Evolutionary conservation across 257 asterid genomes (phyloP).

Genomic region (Ehretia macrophylla): DNA sequence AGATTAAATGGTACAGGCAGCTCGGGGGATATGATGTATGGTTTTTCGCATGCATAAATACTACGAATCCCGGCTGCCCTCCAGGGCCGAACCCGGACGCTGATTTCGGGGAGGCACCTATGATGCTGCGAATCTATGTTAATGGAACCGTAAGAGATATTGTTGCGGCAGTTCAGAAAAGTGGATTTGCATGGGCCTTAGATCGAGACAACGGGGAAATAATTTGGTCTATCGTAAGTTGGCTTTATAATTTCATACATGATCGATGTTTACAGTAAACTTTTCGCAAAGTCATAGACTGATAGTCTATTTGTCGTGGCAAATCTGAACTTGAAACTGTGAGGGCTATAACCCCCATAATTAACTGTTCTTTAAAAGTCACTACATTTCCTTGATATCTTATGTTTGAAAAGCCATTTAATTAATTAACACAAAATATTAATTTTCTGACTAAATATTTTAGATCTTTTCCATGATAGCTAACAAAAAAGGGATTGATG

Average conservation of each 20-base stretch:
- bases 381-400: too few species aligned
- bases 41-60: slow-evolving; percentile 16
- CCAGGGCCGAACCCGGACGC: slow-evolving; percentile 37
- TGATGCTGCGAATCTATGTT: slow-evolving; percentile 23
- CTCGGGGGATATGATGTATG: slow-evolving; percentile 47
- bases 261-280: too few species aligned
- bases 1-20: slow-evolving; percentile 34
- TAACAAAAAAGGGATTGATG: neutral
- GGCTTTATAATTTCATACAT: too few species aligned
- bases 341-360: too few species aligned
- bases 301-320: too few species aligned
- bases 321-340: too few species aligned
- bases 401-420: too few species aligned
- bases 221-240: slow-evolving; percentile 36
- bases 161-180: slow-evolving; percentile 38
- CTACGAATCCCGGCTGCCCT: slow-evolving; percentile 28
- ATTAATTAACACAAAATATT: too few species aligned
- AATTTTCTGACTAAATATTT: too few species aligned
- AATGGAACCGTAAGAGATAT: slow-evolving; percentile 18
- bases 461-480: too few species aligned
- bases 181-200: slow-evolving; percentile 42
- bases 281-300: too few species aligned
- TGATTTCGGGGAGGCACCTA: slow-evolving; percentile 45
- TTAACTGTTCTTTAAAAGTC: too few species aligned
- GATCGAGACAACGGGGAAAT: slow-evolving; percentile 26